Conservation (phyloP, 805 yeast species). For the Cyberlindnera nakhonratchasimensis region DNA sequence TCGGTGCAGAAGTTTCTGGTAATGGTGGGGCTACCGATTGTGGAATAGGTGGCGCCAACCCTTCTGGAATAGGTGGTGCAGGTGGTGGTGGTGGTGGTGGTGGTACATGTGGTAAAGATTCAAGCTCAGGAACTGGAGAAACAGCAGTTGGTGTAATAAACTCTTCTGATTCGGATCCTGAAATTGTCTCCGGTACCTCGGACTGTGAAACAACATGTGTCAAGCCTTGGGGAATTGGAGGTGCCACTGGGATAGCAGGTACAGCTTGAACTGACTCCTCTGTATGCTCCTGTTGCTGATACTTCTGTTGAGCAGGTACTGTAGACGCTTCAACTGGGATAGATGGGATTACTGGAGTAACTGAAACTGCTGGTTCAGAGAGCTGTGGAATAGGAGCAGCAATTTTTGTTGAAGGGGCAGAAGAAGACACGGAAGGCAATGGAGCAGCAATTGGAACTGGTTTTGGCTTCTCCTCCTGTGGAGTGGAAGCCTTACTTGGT, state of each 20-base stretch:
- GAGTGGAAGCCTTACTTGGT: conserved; percentile 21
- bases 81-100: conserved; percentile 31
- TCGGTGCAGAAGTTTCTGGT: conserved; percentile 28
- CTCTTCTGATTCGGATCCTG: conserved; percentile 11
- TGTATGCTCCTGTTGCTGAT: neutral
- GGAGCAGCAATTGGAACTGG: conserved; percentile 29
- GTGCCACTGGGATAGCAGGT: conserved; percentile 7
- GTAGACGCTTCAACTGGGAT: conserved; percentile 6
- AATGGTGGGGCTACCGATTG: conserved; percentile 33
- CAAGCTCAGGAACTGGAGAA: conserved; percentile 22
- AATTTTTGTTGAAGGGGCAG: conserved; percentile 15
- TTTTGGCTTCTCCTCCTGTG: conserved; percentile 23
- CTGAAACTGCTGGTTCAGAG: conserved; percentile 6
- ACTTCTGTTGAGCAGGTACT: conserved; percentile 1
- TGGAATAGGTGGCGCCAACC: conserved; percentile 26
- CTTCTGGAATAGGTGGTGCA: conserved; percentile 36
- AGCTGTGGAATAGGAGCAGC: conserved; percentile 10
- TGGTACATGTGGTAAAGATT: conserved; percentile 19
- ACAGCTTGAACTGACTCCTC: neutral
- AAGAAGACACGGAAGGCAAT: conserved; percentile 19
- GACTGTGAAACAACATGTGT: conserved; percentile 13
- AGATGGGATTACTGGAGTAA: conserved; percentile 10
- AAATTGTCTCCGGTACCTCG: neutral
- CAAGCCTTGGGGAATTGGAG: conserved; percentile 9
- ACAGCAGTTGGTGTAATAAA: conserved; percentile 26